Conservation (phyloP, 352 stramenopile genomes). For the Pythium aquatile region DNA sequence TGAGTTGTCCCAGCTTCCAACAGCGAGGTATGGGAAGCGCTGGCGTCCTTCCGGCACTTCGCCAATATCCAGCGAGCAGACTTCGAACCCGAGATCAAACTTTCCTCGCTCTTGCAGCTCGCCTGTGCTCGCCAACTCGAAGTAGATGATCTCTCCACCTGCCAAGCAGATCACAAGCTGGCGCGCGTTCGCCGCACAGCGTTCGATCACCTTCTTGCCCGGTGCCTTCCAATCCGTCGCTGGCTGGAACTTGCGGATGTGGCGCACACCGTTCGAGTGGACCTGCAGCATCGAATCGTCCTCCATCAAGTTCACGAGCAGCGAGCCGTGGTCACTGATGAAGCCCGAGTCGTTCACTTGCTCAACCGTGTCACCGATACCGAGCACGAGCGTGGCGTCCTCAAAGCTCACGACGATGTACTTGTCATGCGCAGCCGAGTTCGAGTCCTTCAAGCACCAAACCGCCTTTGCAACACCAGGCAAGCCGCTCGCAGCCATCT, state of each 20-base stretch:
- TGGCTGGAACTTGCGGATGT: slow-evolving; percentile 92
- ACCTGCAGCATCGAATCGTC: slow-evolving; percentile 97
- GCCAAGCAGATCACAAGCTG: slow-evolving; percentile 97
- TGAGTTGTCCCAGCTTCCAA: slow-evolving; percentile 92
- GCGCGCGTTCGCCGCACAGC: slow-evolving; percentile 94
- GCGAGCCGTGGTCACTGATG: slow-evolving; percentile 92
- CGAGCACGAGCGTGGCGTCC: slow-evolving; percentile 97
- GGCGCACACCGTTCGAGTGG: slow-evolving; percentile 93
- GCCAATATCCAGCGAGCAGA: slow-evolving; percentile 97
- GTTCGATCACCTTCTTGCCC: slow-evolving; percentile 97
- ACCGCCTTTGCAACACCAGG: slow-evolving; percentile 94
- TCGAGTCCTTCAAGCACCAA: slow-evolving; percentile 93
- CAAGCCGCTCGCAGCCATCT: slow-evolving; percentile 96
- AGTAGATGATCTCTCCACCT: slow-evolving; percentile 97
- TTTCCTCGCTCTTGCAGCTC: slow-evolving; percentile 93
- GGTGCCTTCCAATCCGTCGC: slow-evolving; percentile 97
- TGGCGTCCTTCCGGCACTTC: slow-evolving; percentile 92
- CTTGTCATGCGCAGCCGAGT: slow-evolving; percentile 68
- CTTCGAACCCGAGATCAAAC: slow-evolving; percentile 94
- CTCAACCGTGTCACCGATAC: slow-evolving; percentile 97
- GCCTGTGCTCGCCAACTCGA: slow-evolving; percentile 94
- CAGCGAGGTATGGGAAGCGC: slow-evolving; percentile 95
- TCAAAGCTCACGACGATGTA: slow-evolving; percentile 99
- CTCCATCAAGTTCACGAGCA: slow-evolving; percentile 93
- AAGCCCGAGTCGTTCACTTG: slow-evolving; percentile 97